phyloP scores from a whole-genome alignment of 441 rosid species.

The Heliophila coronopifolia region DNA sequence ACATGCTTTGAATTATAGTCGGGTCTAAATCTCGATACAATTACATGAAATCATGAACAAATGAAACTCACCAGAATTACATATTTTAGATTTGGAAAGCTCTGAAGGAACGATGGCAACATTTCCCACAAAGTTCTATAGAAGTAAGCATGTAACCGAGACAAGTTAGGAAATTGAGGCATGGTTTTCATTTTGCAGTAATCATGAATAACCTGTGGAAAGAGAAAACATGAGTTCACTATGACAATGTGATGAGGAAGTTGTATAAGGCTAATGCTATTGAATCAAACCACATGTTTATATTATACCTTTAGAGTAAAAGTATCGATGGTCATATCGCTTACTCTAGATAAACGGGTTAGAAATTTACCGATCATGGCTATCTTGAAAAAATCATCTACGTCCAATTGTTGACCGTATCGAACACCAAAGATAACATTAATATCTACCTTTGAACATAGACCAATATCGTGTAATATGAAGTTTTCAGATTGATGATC shows the following conservation, averaged over 20 bases:
- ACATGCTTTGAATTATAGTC: too few species aligned
- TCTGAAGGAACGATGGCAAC: constrained; percentile 10
- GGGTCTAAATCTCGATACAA: too few species aligned
- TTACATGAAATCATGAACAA: constrained; percentile 1
- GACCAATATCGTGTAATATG: not conserved
- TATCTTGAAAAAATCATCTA: not conserved
- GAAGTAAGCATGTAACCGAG: constrained; percentile 11
- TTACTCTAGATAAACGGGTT: too few species aligned
- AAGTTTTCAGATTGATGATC: constrained; percentile 5
- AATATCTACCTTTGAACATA: not conserved
- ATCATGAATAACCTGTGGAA: constrained; percentile 8
- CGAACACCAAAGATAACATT: not conserved
- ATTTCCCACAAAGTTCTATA: not conserved
- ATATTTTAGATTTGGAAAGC: constrained; percentile 15
- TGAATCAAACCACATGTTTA: too few species aligned
- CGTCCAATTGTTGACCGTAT: not conserved
- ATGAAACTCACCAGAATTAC: constrained; percentile 1
- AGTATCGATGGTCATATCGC: too few species aligned
- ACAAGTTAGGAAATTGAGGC: constrained; percentile 16
- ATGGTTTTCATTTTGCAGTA: not conserved
- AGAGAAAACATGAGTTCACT: not conserved
- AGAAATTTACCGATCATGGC: not conserved
- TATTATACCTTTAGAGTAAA: too few species aligned
- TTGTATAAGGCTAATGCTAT: not conserved
- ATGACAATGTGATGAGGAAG: not conserved